A percentile compares a stretch with the other conserved stretches of the same genome.
Conservation (phyloP, 306 rosid species). For the Adenanthera pavonina region DNA sequence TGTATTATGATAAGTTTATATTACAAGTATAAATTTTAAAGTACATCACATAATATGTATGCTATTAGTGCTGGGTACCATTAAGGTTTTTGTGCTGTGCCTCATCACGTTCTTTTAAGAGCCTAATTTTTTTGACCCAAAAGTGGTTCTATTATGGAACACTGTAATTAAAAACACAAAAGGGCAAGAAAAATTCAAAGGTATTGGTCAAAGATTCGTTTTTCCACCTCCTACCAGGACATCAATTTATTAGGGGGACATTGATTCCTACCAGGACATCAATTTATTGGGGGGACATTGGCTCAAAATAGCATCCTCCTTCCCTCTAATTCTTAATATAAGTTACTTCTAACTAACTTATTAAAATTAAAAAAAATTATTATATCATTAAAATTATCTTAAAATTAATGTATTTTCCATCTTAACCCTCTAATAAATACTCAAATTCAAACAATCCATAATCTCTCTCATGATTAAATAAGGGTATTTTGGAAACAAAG, state of each 20-base stretch:
- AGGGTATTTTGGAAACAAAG: no score
- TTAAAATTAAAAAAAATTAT: no score
- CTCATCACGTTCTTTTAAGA: conserved; percentile 36
- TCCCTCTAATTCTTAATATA: no score
- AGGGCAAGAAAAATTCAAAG: conserved; percentile 38
- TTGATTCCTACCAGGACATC: neutral
- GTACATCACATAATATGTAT: neutral
- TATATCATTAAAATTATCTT: no score
- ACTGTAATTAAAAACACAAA: neutral
- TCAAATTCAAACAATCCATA: no score
- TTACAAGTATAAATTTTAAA: neutral
- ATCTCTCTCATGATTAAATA: no score
- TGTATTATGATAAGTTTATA: neutral
- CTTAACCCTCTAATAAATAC: no score
- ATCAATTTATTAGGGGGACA: conserved; percentile 19
- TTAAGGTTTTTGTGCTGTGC: conserved; percentile 27
- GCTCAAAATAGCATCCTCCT: no score
- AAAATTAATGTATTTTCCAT: no score
- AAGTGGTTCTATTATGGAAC: conserved; percentile 34
- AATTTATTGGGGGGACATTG: no score
- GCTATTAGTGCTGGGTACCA: conserved; percentile 2
- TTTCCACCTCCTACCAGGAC: conserved; percentile 23
- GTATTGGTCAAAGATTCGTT: conserved; percentile 51
- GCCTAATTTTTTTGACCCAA: conserved; percentile 28
- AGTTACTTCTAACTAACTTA: no score